Evolutionary conservation across 208 protist species (phyloP).

Genomic region (Acanthamoeba quina): DNA sequence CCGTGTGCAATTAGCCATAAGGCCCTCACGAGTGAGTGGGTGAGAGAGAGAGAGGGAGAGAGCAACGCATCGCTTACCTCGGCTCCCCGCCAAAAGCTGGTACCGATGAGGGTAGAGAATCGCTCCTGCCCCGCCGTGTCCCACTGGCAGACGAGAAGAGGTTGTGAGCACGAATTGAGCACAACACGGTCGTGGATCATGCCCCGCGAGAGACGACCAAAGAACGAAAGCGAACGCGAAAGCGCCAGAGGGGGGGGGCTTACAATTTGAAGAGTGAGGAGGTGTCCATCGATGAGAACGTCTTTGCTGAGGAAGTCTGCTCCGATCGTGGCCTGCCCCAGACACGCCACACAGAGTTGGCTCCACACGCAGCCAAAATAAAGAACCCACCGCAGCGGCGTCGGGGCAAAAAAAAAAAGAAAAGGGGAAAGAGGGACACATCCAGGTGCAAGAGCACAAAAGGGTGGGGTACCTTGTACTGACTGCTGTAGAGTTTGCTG

Average conservation of each 20-base stretch:
- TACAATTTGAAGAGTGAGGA: conserved; percentile 39
- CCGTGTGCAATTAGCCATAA: background rate
- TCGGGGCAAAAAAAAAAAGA: conserved; percentile 3
- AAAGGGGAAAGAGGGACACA: background rate
- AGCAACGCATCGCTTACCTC: background rate
- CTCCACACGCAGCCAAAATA: background rate
- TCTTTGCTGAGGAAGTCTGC: conserved; percentile 34
- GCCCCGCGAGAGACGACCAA: no score
- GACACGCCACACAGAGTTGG: background rate
- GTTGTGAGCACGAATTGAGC: no score
- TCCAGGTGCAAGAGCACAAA: background rate
- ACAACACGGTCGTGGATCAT: no score
- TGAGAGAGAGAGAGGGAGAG: no score
- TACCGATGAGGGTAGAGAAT: conserved; percentile 81
- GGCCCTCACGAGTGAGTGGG: no score
- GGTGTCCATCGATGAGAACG: background rate
- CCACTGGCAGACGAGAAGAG: background rate
- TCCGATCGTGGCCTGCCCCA: conserved; percentile 19
- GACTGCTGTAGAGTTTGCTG: background rate
- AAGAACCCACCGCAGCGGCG: background rate
- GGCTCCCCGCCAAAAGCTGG: conserved; percentile 83
- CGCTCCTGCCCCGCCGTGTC: conserved; percentile 82
- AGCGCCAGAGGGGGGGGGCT: no score
- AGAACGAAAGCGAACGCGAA: conserved; percentile 13
- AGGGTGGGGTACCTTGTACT: background rate